phyloP scores from a whole-genome alignment of 768 basidiomycete genomes.

The Austroboletus eburneus region DNA sequence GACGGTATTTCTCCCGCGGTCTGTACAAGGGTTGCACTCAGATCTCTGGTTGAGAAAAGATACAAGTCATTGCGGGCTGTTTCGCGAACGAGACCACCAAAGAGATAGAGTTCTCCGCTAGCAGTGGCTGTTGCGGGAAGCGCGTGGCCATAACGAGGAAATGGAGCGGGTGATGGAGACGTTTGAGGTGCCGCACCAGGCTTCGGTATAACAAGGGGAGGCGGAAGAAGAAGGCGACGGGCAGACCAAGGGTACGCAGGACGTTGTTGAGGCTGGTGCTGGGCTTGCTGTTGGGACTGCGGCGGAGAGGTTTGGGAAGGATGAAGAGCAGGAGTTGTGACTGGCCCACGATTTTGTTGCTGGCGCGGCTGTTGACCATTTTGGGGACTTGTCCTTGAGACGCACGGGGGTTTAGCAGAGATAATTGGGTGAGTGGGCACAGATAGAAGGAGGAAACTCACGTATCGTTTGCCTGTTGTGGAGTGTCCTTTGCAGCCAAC shows the following conservation, averaged over 20 bases:
- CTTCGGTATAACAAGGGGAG: constrained; percentile 61
- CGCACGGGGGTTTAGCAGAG: neutral
- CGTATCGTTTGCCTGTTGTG: constrained; percentile 32
- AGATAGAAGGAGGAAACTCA: constrained; percentile 25
- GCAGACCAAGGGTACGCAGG: constrained; percentile 83
- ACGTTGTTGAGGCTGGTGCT: constrained; percentile 38
- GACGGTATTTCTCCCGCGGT: constrained; percentile 87
- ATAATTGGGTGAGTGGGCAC: constrained; percentile 2
- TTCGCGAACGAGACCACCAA: constrained; percentile 94
- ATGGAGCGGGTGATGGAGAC: constrained; percentile 78
- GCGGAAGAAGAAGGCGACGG: constrained; percentile 64
- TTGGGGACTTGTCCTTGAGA: constrained; percentile 13
- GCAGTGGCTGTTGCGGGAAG: constrained; percentile 73
- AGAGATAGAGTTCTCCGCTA: constrained; percentile 91
- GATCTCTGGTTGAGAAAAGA: constrained; percentile 75
- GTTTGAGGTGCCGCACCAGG: constrained; percentile 62
- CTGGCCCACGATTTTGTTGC: constrained; percentile 34
- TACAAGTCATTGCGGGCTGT: constrained; percentile 90
- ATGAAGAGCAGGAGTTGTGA: constrained; percentile 27
- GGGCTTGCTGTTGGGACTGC: constrained; percentile 31
- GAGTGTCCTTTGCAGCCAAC: constrained; percentile 34
- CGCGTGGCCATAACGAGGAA: constrained; percentile 95
- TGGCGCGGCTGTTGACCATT: constrained; percentile 35
- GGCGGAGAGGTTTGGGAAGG: constrained; percentile 29
- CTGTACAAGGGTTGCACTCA: constrained; percentile 77